Evolutionary conservation across 768 basidiomycete genomes (phyloP), one percentile per base, ranked within the genome.

Genomic region (Agaricus subrufescens): DNA sequence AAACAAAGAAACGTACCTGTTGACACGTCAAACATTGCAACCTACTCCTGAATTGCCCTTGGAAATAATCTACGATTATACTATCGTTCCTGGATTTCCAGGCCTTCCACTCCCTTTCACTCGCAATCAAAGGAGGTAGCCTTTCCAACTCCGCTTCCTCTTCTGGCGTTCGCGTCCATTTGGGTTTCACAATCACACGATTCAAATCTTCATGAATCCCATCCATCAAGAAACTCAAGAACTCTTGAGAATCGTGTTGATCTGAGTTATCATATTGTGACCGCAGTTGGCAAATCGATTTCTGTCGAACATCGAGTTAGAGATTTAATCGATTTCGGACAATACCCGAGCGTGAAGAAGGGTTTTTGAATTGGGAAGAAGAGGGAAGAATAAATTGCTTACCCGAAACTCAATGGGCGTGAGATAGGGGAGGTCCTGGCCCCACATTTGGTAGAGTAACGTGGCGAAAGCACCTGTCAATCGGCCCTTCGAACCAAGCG

Each of bases 181-280:
- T 69, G 3, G 87, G 87, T 62, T 87, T 90, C n/a, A 80, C 70
- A 52, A 94, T 76, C 23, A 98, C 75, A 14, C 91, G 82, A 65
- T 94, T 94, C 50, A 94, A 76, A 66, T 93, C 91, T 65, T 95
- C 93, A 64, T 94, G 91, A 27, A 94, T 83, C 14, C 90, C 91
- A 65, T 98, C 97, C 53, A 99, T 78, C 27, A 99, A 78, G 75
- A 96, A 95, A 25, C 85, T 90, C 40, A 99, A 76, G 70, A 98
- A 97, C 71, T 99, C 96, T 69, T 98, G 97, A 23, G 94, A 94
- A 70, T 99, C 96, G 63, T 99, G 96, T 67, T 99, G 96, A 62
- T 94, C 87, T 14, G 85, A 80, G 2, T 91, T 92, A 34, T 83
- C 81, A 69, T 96, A 97, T 67, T 91, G 89, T 7, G 77, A 70